phyloP scores from a whole-genome alignment of 352 stramenopile genomes.

The Phytophthora chlamydospora region DNA sequence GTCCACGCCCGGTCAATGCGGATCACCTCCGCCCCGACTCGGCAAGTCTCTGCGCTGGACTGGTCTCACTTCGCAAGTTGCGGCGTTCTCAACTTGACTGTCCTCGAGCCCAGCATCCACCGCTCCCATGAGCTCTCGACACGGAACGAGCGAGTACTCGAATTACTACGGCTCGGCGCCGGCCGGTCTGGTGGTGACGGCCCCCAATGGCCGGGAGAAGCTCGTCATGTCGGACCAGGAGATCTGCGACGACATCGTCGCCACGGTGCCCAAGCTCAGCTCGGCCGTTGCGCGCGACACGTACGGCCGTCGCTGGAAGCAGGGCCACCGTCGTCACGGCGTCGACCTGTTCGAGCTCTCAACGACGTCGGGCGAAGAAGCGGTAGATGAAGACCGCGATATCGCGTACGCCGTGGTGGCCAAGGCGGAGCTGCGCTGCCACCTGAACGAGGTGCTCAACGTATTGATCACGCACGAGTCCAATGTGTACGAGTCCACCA shows the following conservation, averaged over 20 bases:
- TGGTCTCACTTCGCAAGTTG: conserved; percentile 31
- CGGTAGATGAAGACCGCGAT: conserved; percentile 32
- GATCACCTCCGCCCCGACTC: too few species aligned
- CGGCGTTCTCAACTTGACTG: not conserved
- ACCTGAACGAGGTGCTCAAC: conserved; percentile 68
- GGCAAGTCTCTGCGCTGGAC: not conserved
- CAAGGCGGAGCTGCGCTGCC: conserved; percentile 52
- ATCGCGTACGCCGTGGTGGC: conserved; percentile 55
- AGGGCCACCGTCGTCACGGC: conserved; percentile 36
- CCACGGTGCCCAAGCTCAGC: conserved; percentile 43
- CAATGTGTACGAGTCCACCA: conserved; percentile 49
- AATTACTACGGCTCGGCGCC: conserved; percentile 25
- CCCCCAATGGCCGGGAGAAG: conserved; percentile 34
- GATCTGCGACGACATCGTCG: conserved; percentile 49
- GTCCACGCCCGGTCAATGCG: not conserved
- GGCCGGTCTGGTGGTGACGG: conserved; percentile 33
- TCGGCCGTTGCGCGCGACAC: conserved; percentile 41
- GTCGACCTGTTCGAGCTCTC: conserved; percentile 59
- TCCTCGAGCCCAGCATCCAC: conserved; percentile 2
- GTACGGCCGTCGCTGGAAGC: conserved; percentile 53
- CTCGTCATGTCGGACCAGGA: conserved; percentile 46
- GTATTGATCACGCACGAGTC: conserved; percentile 50
- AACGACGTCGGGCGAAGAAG: conserved; percentile 20
- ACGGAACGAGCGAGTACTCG: conserved; percentile 24
- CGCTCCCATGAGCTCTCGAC: conserved; percentile 30